A percentile compares a stretch with the other conserved stretches of the same genome.
These are phyloP conservation scores for Globisporangium apiculatum DNA, from an alignment of 352 stramenopile species.

Conservation along the genomic window DNA sequence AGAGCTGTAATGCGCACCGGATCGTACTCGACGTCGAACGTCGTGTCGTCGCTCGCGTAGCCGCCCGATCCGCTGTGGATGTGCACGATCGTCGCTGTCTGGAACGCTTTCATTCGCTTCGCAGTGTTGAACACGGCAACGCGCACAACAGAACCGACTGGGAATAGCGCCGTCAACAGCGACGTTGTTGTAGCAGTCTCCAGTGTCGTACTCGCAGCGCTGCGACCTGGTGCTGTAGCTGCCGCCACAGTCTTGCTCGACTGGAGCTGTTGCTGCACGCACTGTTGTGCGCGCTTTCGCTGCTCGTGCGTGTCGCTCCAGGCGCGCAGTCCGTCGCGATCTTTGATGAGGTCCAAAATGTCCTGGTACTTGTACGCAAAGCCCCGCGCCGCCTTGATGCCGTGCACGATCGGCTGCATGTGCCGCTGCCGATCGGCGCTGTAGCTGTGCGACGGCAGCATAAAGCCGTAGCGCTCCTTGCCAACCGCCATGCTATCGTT, in stretches of 20 bases:
- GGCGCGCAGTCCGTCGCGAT: slow-evolving; percentile 46
- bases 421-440: slow-evolving; percentile 29
- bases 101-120: slow-evolving; percentile 6
- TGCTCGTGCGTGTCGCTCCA: slow-evolving; percentile 47
- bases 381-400: slow-evolving; percentile 29
- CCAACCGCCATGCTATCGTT: slow-evolving; percentile 52
- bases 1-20: slow-evolving; percentile 14
- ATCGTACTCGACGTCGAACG: slow-evolving; percentile 42
- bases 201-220: background rate
- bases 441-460: slow-evolving; percentile 47
- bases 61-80: slow-evolving; percentile 17
- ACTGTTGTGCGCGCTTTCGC: slow-evolving; percentile 1
- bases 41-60: slow-evolving; percentile 10
- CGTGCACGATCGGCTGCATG: slow-evolving; percentile 39
- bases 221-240: no score
- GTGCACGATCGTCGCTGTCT: slow-evolving; percentile 22
- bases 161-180: slow-evolving; percentile 30
- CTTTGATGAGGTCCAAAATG: slow-evolving; percentile 62
- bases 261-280: background rate
- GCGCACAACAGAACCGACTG: slow-evolving; percentile 30
- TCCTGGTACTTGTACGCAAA: slow-evolving; percentile 69
- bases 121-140: slow-evolving; percentile 16
- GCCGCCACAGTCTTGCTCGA: no score
- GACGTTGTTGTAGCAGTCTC: slow-evolving; percentile 16
- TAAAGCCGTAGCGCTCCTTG: slow-evolving; percentile 44